These are phyloP conservation scores for Fraxinus ornus DNA, from an alignment of 305 asterid species.

Conservation along the genomic window DNA sequence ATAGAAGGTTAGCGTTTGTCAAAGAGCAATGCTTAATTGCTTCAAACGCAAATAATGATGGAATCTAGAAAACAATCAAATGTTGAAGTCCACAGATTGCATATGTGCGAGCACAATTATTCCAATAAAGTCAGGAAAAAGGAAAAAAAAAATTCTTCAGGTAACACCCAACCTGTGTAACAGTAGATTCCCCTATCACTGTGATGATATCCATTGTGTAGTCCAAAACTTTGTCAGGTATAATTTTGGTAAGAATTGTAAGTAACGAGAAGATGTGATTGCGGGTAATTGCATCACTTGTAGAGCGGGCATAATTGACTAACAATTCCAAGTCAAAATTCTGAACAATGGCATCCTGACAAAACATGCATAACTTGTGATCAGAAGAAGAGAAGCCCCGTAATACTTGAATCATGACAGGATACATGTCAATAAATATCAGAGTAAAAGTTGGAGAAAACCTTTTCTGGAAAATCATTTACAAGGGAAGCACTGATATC, in stretches of 20 bases:
- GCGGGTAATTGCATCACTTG: slow-evolving; percentile 61
- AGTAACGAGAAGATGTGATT: slow-evolving; percentile 78
- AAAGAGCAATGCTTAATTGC: background rate
- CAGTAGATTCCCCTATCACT: slow-evolving; percentile 68
- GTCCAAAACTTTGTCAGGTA: slow-evolving; percentile 73
- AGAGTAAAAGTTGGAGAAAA: slow-evolving; percentile 23
- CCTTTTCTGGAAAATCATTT: slow-evolving; percentile 47
- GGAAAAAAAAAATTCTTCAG: background rate
- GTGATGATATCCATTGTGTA: slow-evolving; percentile 65
- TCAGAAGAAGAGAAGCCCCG: slow-evolving; percentile 35
- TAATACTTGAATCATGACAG: background rate
- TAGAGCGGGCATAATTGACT: slow-evolving; percentile 65
- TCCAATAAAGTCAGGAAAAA: background rate
- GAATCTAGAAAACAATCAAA: slow-evolving; percentile 11
- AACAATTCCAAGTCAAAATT: slow-evolving; percentile 59
- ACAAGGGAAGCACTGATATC: slow-evolving; percentile 58
- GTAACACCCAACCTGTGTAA: slow-evolving; percentile 61
- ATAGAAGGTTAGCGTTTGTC: background rate
- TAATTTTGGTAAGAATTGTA: slow-evolving; percentile 62
- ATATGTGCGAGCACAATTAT: background rate
- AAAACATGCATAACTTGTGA: slow-evolving; percentile 19
- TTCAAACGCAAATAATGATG: background rate
- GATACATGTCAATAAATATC: background rate
- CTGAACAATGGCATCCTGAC: slow-evolving; percentile 44
- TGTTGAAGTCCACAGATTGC: background rate